These are phyloP conservation scores for Aspergillus kassunensis DNA, from an alignment of 495 filamentous ascomycete species.

Conservation along the genomic window DNA sequence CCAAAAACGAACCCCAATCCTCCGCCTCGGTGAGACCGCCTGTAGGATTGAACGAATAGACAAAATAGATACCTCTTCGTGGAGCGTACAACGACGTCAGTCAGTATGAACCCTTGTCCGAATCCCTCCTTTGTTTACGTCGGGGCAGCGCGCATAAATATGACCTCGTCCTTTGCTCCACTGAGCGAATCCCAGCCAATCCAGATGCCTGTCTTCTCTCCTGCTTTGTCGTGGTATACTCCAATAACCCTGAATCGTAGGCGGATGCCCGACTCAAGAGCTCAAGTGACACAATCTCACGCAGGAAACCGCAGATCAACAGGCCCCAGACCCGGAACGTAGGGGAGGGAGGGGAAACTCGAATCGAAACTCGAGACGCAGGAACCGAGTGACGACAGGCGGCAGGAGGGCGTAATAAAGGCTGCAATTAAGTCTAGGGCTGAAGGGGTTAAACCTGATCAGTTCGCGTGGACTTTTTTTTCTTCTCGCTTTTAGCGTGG, in stretches of 20 bases:
- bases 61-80: neutral
- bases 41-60: too few relatives aligned
- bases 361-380: neutral
- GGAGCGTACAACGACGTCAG: neutral
- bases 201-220: neutral
- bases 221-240: too few relatives aligned
- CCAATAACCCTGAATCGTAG: too few relatives aligned
- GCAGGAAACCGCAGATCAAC: neutral
- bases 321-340: neutral
- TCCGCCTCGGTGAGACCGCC: too few relatives aligned
- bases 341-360: too few relatives aligned
- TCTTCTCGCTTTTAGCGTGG: conserved; percentile 7
- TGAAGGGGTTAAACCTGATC: conserved; percentile 5
- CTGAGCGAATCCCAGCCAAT: neutral
- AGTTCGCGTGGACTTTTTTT: conserved; percentile 11
- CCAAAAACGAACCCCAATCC: neutral
- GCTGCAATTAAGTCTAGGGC: conserved; percentile 1
- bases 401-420: neutral
- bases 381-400: too few relatives aligned
- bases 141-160: neutral
- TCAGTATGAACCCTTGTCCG: too few relatives aligned
- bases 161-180: neutral
- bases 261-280: too few relatives aligned
- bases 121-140: neutral
- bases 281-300: neutral